Evolutionary conservation across 106 monocot genomes (phyloP), one percentile per base, ranked within the genome.

Genomic region (Allium fistulosum): DNA sequence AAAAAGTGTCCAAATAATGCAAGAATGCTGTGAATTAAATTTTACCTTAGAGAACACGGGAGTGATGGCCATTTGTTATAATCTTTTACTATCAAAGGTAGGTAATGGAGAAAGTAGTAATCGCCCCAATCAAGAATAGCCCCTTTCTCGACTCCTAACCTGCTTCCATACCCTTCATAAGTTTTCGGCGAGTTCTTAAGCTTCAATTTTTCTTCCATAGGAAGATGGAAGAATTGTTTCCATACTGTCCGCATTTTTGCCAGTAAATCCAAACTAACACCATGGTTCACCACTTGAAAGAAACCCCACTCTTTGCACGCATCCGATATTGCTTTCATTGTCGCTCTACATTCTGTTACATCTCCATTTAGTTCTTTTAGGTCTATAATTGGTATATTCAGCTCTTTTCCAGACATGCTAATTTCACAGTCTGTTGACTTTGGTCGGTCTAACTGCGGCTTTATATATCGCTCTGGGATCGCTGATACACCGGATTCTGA

Each of bases 141-240:
- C 13, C 69, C 77, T 57, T 69, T 70, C 59, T 73, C 13, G 12
- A 71, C 51, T 13, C 74, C 82, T 17, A 78, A 22, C 37, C 78
- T 63, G 71, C 78, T 77, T 10, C 82, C 82, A 26, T 78, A 82
- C 4, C 82, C 82, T 53, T 82, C 69, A 48, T 65, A 73, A 8
- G 65, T 74, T 37, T 2, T 47, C 26, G 82, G 71, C 9, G 51
- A 52, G 18, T 78, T 82, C 6, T 70, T 70, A 18, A 70, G 74
- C 26, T 16, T 50, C 61, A 26, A 0, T 74, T 82, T 82, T 74
- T 61, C 69, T 67, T 59, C 78, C 50, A 63, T 50, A 26, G 80
- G 74, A 13, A 63, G 52, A 7, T 66, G 12, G 17, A 80, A 80
- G 37, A 75, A 80, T n/a, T 48, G 64, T 63, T 62, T 58, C 79